A percentile compares a stretch with the other conserved stretches of the same genome.
These are phyloP conservation scores for Grigorovia transvaalensis DNA, from an alignment of 805 yeast species.

Conservation along the genomic window DNA sequence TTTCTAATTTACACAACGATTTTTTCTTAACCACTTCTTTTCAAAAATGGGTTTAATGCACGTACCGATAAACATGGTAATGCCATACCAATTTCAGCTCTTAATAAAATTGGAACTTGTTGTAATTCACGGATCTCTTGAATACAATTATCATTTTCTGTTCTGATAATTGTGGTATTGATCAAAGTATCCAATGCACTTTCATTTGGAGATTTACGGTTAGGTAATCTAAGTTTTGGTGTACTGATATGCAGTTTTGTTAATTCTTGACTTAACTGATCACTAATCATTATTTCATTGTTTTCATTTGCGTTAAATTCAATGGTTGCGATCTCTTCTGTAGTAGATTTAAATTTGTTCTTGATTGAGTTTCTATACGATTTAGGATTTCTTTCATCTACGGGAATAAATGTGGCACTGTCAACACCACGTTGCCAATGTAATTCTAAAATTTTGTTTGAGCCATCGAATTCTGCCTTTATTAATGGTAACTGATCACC, in stretches of 20 bases:
- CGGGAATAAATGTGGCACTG: slow-evolving; percentile 82
- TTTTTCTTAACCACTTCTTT: slow-evolving; percentile 8
- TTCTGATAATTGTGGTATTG: slow-evolving; percentile 44
- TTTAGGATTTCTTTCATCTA: slow-evolving; percentile 72
- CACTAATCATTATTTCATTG: slow-evolving; percentile 26
- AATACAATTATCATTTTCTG: slow-evolving; percentile 51
- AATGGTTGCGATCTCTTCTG: slow-evolving; percentile 56
- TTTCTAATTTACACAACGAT: not conserved
- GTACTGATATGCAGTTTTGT: slow-evolving; percentile 39
- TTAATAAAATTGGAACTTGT: slow-evolving; percentile 71
- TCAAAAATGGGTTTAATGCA: slow-evolving; percentile 73
- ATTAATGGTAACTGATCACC: slow-evolving; percentile 91
- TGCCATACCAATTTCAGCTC: slow-evolving; percentile 93
- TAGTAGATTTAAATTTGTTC: slow-evolving; percentile 64
- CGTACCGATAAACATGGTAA: slow-evolving; percentile 90
- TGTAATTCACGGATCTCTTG: slow-evolving; percentile 75
- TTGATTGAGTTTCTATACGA: slow-evolving; percentile 70
- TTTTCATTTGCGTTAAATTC: slow-evolving; percentile 24
- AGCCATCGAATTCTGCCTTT: slow-evolving; percentile 84
- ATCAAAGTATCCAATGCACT: slow-evolving; percentile 39
- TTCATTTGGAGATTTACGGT: slow-evolving; percentile 23
- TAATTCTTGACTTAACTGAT: slow-evolving; percentile 39
- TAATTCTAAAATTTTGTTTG: slow-evolving; percentile 57
- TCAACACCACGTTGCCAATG: slow-evolving; percentile 92
- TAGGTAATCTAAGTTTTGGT: slow-evolving; percentile 34